Percentiles rank a stretch among this genome's conserved stretches.
Conservation (phyloP, 768 basidiomycete genomes). For the Calocera viscosa region DNA sequence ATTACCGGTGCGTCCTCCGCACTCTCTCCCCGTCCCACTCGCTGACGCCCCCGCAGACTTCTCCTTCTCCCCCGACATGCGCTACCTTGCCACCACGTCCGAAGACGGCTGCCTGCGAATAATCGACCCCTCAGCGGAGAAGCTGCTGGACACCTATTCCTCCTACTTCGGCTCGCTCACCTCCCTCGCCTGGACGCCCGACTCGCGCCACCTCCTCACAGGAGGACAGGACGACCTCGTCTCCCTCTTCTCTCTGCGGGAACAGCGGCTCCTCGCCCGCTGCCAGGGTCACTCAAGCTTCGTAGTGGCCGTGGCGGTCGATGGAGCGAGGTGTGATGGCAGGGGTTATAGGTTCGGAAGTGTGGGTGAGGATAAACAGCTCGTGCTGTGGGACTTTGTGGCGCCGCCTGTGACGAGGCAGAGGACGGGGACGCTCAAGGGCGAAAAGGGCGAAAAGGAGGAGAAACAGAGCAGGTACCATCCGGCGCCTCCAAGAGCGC, state of each 20-base stretch:
- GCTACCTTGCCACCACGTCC: conserved; percentile 76
- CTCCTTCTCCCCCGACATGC: conserved; percentile 86
- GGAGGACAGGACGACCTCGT: conserved; percentile 95
- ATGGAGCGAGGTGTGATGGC: conserved; percentile 75
- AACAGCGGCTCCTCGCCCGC: conserved; percentile 83
- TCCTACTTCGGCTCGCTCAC: conserved; percentile 91
- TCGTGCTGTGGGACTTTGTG: conserved; percentile 41
- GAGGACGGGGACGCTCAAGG: conserved; percentile 22
- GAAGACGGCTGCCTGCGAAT: conserved; percentile 88
- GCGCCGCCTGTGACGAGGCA: neutral
- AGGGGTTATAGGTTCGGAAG: conserved; percentile 82
- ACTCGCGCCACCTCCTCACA: conserved; percentile 88
- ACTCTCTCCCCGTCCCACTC: neutral
- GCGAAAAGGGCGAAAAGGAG: conserved; percentile 22
- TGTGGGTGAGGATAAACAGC: conserved; percentile 92
- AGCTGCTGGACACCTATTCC: conserved; percentile 88
- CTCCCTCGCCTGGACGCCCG: conserved; percentile 89
- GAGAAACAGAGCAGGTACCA: conserved; percentile 39
- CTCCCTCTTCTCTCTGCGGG: conserved; percentile 89
- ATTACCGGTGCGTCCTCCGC: conserved; percentile 48
- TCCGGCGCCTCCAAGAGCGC: conserved; percentile 78
- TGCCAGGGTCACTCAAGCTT: conserved; percentile 97
- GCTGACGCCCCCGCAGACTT: conserved; percentile 43
- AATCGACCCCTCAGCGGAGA: conserved; percentile 75
- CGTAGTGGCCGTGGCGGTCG: conserved; percentile 79